phyloP scores from a whole-genome alignment of 805 yeast genomes.

The Wickerhamomyces ciferrii region DNA sequence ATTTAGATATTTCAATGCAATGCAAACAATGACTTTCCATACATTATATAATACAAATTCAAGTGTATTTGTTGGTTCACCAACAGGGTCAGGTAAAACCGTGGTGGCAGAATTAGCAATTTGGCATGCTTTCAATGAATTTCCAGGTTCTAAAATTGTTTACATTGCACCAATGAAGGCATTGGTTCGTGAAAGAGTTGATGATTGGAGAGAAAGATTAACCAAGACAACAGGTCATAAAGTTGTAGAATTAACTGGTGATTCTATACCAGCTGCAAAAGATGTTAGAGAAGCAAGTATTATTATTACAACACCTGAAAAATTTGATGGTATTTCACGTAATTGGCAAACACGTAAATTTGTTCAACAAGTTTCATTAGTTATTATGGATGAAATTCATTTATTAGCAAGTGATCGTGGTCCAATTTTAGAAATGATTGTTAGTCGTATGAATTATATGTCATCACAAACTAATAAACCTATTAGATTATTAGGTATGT shows the following conservation, averaged over 20 bases:
- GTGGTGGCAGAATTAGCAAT: constrained; percentile 95
- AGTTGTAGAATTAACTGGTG: constrained; percentile 90
- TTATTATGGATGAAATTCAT: constrained; percentile 96
- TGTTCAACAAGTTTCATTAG: constrained; percentile 75
- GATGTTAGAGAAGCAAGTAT: constrained; percentile 81
- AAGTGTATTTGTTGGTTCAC: constrained; percentile 91
- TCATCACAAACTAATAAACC: constrained; percentile 90
- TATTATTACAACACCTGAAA: constrained; percentile 92
- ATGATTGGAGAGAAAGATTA: constrained; percentile 76
- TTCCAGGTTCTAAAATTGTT: constrained; percentile 84
- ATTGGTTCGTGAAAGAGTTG: constrained; percentile 93
- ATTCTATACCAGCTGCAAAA: constrained; percentile 79
- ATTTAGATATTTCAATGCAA: constrained; percentile 90
- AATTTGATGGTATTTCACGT: constrained; percentile 96
- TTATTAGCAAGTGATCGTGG: constrained; percentile 96
- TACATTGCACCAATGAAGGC: constrained; percentile 95
- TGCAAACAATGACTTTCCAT: constrained; percentile 97
- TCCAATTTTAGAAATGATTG: constrained; percentile 91
- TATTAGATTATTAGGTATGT: constrained; percentile 84
- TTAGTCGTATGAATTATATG: constrained; percentile 89
- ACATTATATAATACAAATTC: constrained; percentile 74
- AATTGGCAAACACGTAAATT: constrained; percentile 86
- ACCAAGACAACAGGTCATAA: constrained; percentile 79
- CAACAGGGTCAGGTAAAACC: constrained; percentile 98
- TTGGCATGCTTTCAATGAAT: constrained; percentile 89